Evolutionary conservation across 1,284 basidiomycete genomes (phyloP).

Genomic region (Vanrija sp.): DNA sequence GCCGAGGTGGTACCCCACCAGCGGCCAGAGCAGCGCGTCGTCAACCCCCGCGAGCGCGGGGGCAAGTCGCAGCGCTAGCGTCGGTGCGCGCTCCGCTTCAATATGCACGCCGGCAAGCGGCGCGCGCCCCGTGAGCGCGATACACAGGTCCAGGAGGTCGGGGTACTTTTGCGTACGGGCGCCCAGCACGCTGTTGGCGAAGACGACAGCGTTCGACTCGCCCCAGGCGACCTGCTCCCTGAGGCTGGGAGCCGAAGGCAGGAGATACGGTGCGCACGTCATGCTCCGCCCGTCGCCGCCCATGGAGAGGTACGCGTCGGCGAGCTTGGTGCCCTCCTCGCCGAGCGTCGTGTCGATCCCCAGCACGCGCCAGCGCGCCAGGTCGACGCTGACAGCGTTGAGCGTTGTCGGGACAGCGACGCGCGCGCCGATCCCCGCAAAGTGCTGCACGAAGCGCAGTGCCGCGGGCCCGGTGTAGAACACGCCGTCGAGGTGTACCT

Average conservation of each 20-base stretch:
- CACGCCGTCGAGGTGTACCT: slow-evolving; percentile 11
- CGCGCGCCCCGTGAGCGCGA: slow-evolving; percentile 12
- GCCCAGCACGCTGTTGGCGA: slow-evolving; percentile 10
- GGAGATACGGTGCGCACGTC: slow-evolving; percentile 16
- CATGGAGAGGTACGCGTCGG: slow-evolving; percentile 3
- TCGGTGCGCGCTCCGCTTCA: background rate
- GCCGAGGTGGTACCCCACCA: slow-evolving; percentile 10
- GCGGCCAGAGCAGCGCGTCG: slow-evolving; percentile 1
- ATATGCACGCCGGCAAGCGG: slow-evolving; percentile 5
- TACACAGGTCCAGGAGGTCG: slow-evolving; percentile 13
- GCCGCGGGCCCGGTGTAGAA: slow-evolving; percentile 14
- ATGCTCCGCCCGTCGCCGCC: background rate
- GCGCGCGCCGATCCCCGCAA: slow-evolving; percentile 1
- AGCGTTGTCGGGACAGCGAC: slow-evolving; percentile 13
- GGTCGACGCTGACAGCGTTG: slow-evolving; percentile 9
- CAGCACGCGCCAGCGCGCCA: background rate
- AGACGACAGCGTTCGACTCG: slow-evolving; percentile 13
- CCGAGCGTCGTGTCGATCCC: slow-evolving; percentile 1
- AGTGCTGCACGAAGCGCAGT: slow-evolving; percentile 6
- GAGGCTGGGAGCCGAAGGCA: background rate
- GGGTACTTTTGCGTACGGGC: slow-evolving; percentile 14
- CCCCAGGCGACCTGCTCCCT: slow-evolving; percentile 8
- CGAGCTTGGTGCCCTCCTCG: background rate
- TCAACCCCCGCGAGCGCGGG: background rate
- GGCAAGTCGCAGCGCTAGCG: background rate